Conservation (phyloP, 176 grass and related monocot genomes). For the Themeda triandra region DNA sequence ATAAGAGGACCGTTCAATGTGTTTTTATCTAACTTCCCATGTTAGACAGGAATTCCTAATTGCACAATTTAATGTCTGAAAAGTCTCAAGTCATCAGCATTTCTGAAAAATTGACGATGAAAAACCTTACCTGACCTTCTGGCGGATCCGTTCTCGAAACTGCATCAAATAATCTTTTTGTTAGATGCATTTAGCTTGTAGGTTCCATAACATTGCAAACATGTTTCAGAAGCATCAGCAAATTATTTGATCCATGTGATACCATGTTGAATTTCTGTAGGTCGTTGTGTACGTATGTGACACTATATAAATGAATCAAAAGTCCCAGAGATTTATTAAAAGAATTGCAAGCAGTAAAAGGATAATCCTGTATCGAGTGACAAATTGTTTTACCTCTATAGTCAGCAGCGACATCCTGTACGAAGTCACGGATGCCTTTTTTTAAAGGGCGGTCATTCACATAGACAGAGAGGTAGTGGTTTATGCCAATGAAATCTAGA, state of each 20-base stretch:
- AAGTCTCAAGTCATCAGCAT: background rate
- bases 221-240: background rate
- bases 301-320: background rate
- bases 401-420: conserved; percentile 12
- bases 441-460: conserved; percentile 40
- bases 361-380: background rate
- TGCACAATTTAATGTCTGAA: background rate
- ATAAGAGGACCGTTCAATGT: background rate
- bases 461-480: conserved; percentile 51
- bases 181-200: background rate
- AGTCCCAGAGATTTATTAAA: background rate
- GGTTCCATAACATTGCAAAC: background rate
- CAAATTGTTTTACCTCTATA: conserved; percentile 18
- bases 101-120: background rate
- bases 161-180: background rate
- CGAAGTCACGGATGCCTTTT: conserved; percentile 32
- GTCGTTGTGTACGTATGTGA: background rate
- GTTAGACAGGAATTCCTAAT: background rate
- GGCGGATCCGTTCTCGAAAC: conserved; percentile 34
- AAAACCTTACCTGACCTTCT: conserved; percentile 31
- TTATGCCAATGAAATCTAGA: conserved; percentile 64
- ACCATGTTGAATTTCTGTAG: background rate
- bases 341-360: background rate
- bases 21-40: background rate
- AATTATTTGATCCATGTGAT: background rate